Evolutionary conservation across 129 eudicot species (phyloP).

Genomic region (Arctium minus): DNA sequence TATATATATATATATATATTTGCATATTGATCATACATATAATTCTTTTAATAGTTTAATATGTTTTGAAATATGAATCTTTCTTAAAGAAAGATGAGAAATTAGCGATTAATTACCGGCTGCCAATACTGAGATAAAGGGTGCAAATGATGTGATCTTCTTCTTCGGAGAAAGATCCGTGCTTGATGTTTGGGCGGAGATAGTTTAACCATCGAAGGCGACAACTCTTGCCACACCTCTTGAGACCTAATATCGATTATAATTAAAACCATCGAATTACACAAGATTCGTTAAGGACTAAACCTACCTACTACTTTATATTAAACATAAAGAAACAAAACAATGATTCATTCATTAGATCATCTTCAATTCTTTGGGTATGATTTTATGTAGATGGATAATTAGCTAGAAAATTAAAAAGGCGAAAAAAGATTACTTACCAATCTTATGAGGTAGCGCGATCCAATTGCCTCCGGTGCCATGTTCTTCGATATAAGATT

Average conservation of each 20-base stretch:
- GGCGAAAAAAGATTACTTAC: slow-evolving; percentile 41
- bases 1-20: neutral
- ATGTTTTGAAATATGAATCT: neutral
- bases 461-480: slow-evolving; percentile 98
- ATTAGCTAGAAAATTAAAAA: neutral
- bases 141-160: slow-evolving; percentile 92
- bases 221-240: slow-evolving; percentile 96
- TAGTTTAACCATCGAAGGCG: slow-evolving; percentile 90
- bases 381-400: slow-evolving; percentile 23
- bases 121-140: slow-evolving; percentile 73
- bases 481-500: slow-evolving; percentile 62
- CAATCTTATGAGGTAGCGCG: slow-evolving; percentile 83
- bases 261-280: neutral
- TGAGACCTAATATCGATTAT: slow-evolving; percentile 50
- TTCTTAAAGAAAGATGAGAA: neutral
- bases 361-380: neutral
- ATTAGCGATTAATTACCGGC: slow-evolving; percentile 47
- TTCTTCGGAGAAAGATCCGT: slow-evolving; percentile 86
- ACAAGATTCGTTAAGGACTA: neutral
- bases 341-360: neutral
- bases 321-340: neutral
- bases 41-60: neutral
- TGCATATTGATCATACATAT: neutral
- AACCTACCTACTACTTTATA: neutral
- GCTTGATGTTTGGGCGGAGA: slow-evolving; percentile 91